Percentiles rank a stretch among this genome's conserved stretches.
Evolutionary conservation across 78 protist genomes (phyloP).

Genomic region (slime mould (Dictyostelium discoideum)): DNA sequence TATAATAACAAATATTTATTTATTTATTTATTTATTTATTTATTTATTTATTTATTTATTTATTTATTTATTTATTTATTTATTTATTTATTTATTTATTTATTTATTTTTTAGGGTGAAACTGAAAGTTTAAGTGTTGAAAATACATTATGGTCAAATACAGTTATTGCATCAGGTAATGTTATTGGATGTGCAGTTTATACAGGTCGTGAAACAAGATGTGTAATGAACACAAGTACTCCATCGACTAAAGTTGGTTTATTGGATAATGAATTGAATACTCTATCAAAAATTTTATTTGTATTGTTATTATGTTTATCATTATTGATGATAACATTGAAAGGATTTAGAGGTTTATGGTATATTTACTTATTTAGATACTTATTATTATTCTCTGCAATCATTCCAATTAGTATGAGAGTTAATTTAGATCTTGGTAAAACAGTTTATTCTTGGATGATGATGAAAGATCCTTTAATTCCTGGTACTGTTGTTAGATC

Average conservation of each 20-base stretch:
- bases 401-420: slow-evolving; percentile 96
- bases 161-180: slow-evolving; percentile 96
- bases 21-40: too few species aligned
- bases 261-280: slow-evolving; percentile 94
- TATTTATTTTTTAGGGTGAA: neutral
- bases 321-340: slow-evolving; percentile 87
- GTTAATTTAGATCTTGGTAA: slow-evolving; percentile 80
- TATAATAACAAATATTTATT: too few species aligned
- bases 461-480: slow-evolving; percentile 78
- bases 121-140: slow-evolving; percentile 94
- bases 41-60: too few species aligned
- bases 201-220: slow-evolving; percentile 97
- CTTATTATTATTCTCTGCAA: slow-evolving; percentile 96
- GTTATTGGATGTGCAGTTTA: slow-evolving; percentile 91
- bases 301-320: slow-evolving; percentile 88
- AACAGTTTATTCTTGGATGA: slow-evolving; percentile 57
- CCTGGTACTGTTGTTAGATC: slow-evolving; percentile 92
- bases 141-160: slow-evolving; percentile 98
- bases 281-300: slow-evolving; percentile 90
- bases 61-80: too few species aligned
- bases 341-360: slow-evolving; percentile 85
- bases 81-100: too few species aligned
- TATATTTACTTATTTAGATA: slow-evolving; percentile 92
- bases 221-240: slow-evolving; percentile 93
- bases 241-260: slow-evolving; percentile 93